Conservation (phyloP, 306 rosid genomes). For the Hippophae rhamnoides region DNA sequence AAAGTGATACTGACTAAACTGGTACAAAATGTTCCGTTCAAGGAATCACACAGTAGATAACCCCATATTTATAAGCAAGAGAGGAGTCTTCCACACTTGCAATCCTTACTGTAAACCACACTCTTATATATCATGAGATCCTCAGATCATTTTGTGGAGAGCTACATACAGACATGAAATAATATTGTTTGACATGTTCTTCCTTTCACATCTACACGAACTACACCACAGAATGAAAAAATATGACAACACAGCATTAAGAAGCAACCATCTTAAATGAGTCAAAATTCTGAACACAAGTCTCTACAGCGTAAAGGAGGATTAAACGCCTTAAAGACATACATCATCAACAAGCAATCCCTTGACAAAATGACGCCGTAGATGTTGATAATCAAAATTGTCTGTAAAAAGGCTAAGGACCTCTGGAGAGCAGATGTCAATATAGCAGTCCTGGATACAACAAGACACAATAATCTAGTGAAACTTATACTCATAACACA, state of each 20-base stretch:
- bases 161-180: neutral
- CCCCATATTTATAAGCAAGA: neutral
- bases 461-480: conserved; percentile 3
- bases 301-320: conserved; percentile 1
- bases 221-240: neutral
- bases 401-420: conserved; percentile 94
- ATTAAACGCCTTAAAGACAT: conserved; percentile 21
- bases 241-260: neutral
- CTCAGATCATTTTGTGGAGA: conserved; percentile 1
- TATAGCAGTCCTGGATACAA: conserved; percentile 83
- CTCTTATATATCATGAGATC: neutral
- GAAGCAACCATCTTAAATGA: neutral
- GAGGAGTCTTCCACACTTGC: no score
- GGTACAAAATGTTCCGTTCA: no score
- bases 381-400: conserved; percentile 97
- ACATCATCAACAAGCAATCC: conserved; percentile 95
- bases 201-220: neutral
- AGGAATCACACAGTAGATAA: neutral
- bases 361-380: conserved; percentile 95
- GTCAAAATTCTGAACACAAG: neutral
- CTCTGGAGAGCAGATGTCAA: conserved; percentile 92
- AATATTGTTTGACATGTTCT: neutral
- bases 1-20: no score
- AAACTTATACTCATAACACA: conserved; percentile 3
- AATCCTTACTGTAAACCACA: neutral